phyloP scores from a whole-genome alignment of 1,284 basidiomycete genomes.

The Vanrija sp. region DNA sequence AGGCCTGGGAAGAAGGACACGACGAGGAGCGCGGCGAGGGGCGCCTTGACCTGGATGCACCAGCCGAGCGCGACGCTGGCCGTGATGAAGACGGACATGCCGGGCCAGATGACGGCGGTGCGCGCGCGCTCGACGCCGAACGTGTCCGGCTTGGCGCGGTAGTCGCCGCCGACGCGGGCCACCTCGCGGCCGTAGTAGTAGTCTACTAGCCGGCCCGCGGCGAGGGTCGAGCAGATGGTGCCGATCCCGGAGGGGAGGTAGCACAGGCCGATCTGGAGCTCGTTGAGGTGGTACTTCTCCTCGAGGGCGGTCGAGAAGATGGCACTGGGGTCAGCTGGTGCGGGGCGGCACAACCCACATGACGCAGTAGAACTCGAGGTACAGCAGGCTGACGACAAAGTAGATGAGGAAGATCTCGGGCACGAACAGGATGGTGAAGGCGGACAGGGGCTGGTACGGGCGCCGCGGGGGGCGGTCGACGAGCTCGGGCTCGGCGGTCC shows the following conservation, averaged over 20 bases:
- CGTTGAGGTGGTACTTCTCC: slow-evolving; percentile 36
- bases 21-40: slow-evolving; percentile 33
- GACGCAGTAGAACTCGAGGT: slow-evolving; percentile 46
- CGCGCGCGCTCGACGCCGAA: slow-evolving; percentile 40
- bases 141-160: slow-evolving; percentile 27
- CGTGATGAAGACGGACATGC: slow-evolving; percentile 20
- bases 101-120: slow-evolving; percentile 32
- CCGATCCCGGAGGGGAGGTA: slow-evolving; percentile 46
- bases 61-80: slow-evolving; percentile 35
- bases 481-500: slow-evolving; percentile 15
- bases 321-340: slow-evolving; percentile 8
- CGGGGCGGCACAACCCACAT: slow-evolving; percentile 23
- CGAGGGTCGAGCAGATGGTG: slow-evolving; percentile 27
- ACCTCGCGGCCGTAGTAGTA: slow-evolving; percentile 39
- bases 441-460: slow-evolving; percentile 39
- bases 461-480: slow-evolving; percentile 32
- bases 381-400: slow-evolving; percentile 37
- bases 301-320: slow-evolving; percentile 44
- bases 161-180: slow-evolving; percentile 39
- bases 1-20: slow-evolving; percentile 37
- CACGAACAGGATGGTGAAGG: slow-evolving; percentile 40
- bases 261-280: slow-evolving; percentile 47
- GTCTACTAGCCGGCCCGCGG: slow-evolving; percentile 44
- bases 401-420: slow-evolving; percentile 43
- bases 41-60: slow-evolving; percentile 35